These are phyloP conservation scores for Babesia caballi DNA, from an alignment of 169 alveolate genomes.

Conservation along the genomic window DNA sequence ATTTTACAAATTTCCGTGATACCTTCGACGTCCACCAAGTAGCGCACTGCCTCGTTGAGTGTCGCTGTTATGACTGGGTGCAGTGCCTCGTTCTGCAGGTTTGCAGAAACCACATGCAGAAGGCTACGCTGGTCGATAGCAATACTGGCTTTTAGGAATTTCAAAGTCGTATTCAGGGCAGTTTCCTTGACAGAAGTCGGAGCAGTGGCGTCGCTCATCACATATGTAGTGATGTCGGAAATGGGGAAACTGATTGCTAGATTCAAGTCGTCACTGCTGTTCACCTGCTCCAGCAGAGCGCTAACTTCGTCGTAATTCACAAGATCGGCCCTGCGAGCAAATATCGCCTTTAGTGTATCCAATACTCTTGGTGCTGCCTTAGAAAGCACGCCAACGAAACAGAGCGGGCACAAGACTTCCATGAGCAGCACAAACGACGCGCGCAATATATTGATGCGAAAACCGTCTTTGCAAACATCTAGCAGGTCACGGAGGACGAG, in stretches of 20 bases:
- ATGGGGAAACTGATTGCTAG: background rate
- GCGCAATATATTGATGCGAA: background rate
- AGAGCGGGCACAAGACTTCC: background rate
- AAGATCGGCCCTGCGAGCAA: background rate
- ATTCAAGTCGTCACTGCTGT: background rate
- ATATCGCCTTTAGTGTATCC: background rate
- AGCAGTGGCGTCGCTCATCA: background rate
- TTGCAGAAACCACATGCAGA: background rate
- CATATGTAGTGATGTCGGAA: background rate
- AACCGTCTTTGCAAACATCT: background rate
- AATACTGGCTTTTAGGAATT: background rate
- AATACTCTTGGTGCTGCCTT: background rate
- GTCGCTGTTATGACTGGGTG: conserved; percentile 2
- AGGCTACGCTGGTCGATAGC: background rate
- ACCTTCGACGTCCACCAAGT: conserved; percentile 8
- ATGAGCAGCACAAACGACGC: background rate
- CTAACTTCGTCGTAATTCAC: background rate
- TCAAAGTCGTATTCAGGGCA: background rate
- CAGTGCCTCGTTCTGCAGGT: conserved; percentile 1
- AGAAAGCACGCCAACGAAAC: background rate
- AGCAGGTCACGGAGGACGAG: background rate
- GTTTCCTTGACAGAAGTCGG: background rate
- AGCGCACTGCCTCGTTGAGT: conserved; percentile 7
- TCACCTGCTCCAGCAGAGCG: background rate
- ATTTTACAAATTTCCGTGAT: conserved; percentile 8